A percentile compares a stretch with the other conserved stretches of the same genome.
phyloP scores from a whole-genome alignment of 2,329 filamentous ascomycete species.

The Phialocephala subalpina region DNA sequence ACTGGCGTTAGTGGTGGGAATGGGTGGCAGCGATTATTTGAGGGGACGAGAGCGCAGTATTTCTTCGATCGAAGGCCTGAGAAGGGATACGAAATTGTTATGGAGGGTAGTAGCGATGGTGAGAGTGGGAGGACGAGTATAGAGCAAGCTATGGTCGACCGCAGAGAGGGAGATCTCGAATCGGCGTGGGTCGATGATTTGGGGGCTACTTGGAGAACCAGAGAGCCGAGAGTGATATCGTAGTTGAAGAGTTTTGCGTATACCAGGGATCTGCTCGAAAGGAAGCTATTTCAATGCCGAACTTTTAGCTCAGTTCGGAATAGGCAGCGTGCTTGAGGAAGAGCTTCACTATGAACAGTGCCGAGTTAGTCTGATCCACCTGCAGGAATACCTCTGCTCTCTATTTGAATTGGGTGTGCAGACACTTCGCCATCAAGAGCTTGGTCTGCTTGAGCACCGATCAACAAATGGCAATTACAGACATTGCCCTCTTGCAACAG shows the following conservation, averaged over 20 bases:
- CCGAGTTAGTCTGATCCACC: too few relatives aligned
- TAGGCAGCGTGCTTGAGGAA: too few relatives aligned
- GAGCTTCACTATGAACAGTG: too few relatives aligned
- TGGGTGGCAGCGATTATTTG: constrained; percentile 40
- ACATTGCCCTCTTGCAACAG: too few relatives aligned
- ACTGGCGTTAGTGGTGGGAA: constrained; percentile 38
- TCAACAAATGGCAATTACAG: too few relatives aligned
- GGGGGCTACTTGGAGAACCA: background rate
- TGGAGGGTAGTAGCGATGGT: constrained; percentile 22
- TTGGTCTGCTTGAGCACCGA: too few relatives aligned
- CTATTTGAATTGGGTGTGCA: too few relatives aligned
- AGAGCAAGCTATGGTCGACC: background rate
- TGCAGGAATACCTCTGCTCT: too few relatives aligned
- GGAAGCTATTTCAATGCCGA: background rate
- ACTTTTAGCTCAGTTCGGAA: background rate
- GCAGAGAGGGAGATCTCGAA: constrained; percentile 1
- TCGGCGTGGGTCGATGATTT: constrained; percentile 8
- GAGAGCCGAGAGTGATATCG: background rate
- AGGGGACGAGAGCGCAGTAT: constrained; percentile 37
- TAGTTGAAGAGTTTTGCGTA: background rate
- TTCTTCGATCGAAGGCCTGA: constrained; percentile 35
- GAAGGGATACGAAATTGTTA: constrained; percentile 32
- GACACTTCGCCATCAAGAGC: too few relatives aligned
- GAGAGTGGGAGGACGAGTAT: constrained; percentile 20
- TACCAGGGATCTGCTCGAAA: background rate